Conservation (phyloP, 139 green algal species). For the Chlorella vulgaris region DNA sequence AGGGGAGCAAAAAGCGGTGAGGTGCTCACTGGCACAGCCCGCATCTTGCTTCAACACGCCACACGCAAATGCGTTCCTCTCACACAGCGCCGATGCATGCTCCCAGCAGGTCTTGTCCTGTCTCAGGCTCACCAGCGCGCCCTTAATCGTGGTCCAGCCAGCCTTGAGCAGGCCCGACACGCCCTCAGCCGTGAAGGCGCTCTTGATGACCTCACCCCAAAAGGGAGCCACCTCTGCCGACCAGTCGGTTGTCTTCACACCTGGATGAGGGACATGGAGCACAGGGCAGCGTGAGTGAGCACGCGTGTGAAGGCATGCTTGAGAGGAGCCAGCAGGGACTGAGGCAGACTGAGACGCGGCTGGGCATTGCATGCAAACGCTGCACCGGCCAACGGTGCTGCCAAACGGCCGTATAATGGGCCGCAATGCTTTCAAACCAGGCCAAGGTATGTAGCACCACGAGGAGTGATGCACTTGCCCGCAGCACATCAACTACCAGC, state of each 20-base stretch:
- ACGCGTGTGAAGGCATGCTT: too few species aligned
- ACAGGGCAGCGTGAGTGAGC: neutral
- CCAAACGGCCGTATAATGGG: too few species aligned
- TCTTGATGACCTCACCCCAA: conserved; percentile 93
- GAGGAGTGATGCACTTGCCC: too few species aligned
- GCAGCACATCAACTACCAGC: too few species aligned
- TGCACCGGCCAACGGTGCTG: too few species aligned
- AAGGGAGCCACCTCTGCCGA: conserved; percentile 92
- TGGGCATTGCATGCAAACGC: too few species aligned
- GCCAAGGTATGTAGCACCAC: too few species aligned
- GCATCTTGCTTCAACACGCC: neutral
- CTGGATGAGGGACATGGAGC: conserved; percentile 23
- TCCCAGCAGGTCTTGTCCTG: neutral
- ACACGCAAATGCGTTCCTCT: neutral
- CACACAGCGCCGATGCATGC: neutral
- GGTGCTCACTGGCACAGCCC: neutral
- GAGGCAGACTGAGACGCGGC: too few species aligned
- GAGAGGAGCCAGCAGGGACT: too few species aligned
- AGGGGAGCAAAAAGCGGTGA: neutral
- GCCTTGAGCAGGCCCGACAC: conserved; percentile 82
- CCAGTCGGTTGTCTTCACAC: conserved; percentile 85
- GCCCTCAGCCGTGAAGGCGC: conserved; percentile 75
- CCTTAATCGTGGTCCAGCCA: conserved; percentile 89
- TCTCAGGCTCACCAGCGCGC: conserved; percentile 20
- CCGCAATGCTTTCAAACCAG: too few species aligned